phyloP scores from a whole-genome alignment of 495 filamentous ascomycete species.

The Aspergillus indologenus region DNA sequence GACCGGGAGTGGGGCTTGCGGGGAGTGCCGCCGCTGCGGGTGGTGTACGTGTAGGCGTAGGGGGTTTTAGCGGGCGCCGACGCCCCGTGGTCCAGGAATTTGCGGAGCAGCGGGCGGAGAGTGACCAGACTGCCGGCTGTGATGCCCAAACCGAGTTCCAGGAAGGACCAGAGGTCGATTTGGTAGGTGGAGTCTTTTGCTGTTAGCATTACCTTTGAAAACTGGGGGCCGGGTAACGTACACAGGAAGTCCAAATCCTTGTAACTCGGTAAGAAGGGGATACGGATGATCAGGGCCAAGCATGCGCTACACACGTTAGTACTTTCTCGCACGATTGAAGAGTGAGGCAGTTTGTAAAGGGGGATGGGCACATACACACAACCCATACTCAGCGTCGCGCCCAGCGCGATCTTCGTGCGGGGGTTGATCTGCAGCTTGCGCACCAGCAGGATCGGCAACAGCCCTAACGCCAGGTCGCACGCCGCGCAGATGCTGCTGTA shows the following conservation, averaged over 20 bases:
- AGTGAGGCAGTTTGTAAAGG: too few species aligned
- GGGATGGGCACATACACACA: slow-evolving; percentile 1
- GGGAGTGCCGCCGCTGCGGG: too few species aligned
- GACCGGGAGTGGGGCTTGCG: too few species aligned
- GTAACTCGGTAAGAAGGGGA: slow-evolving; percentile 28
- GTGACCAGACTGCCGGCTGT: slow-evolving; percentile 37
- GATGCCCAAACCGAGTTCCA: slow-evolving; percentile 36
- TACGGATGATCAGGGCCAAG: slow-evolving; percentile 27
- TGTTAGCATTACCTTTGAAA: too few species aligned
- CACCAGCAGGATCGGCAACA: slow-evolving; percentile 6
- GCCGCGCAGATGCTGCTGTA: slow-evolving; percentile 3
- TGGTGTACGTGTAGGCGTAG: too few species aligned
- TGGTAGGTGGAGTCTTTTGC: slow-evolving; percentile 25
- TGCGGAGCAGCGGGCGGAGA: slow-evolving; percentile 35
- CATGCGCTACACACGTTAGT: too few species aligned
- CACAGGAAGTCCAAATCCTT: slow-evolving; percentile 28
- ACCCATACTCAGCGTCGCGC: slow-evolving; percentile 9
- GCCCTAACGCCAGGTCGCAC: slow-evolving; percentile 7
- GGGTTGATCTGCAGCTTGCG: slow-evolving; percentile 9
- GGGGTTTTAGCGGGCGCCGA: background rate
- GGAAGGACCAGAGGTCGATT: slow-evolving; percentile 32
- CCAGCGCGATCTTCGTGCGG: slow-evolving; percentile 6
- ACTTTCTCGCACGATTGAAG: too few species aligned
- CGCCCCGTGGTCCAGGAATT: slow-evolving; percentile 14
- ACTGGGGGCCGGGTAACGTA: slow-evolving; percentile 10